Evolutionary conservation across 108 stramenopile genomes (phyloP), one percentile per base, ranked within the genome.

Genomic region (Epipyxis sp.): DNA sequence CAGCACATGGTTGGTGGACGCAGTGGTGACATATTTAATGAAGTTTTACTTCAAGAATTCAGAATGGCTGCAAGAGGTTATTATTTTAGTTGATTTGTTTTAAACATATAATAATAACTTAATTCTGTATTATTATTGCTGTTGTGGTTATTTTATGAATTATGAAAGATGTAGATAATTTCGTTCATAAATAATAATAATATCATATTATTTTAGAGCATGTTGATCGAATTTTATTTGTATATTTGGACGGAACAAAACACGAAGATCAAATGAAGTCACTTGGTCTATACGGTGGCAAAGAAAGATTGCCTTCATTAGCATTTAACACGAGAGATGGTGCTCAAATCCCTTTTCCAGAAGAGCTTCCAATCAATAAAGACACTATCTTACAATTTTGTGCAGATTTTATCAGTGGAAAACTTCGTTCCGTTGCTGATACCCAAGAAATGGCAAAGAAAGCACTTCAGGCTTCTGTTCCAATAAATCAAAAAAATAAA

Each of bases 251-350:
- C 46, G 83, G 83, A 25, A 59, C 42, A 1, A 39, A 39, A 39
- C 42, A 80, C 40, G 79, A 81, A 3, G 83, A 83, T 81, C 78
- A 81, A 20, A 83, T 83, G 83, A 78, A 76, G 27, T 67, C 67
- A 30, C 42, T 83, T 10, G 81, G 81, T 1, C 25, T 83, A 1
- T 83, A 76, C 29, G 83, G 83, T 72, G 83, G 81, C 1, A 72
- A 45, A 40, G 81, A 82, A 41, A 68, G 81, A 35, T 74, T 83
- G 34, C 83, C 83, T 0, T 78, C 80, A 42, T 57, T 83, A 6
- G 83, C 78, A 40, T 74, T 83, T 43, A 83, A 83, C 42, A 82
- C 77, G n/a, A 13, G 78, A n/a, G 81, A 82, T 37, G 80, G 81
- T 1, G 25, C 34, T n/a, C 79, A 79, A 34, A 27, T 78, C 34